phyloP scores from a whole-genome alignment of 768 basidiomycete species.

The Suillus cothurnatus region DNA sequence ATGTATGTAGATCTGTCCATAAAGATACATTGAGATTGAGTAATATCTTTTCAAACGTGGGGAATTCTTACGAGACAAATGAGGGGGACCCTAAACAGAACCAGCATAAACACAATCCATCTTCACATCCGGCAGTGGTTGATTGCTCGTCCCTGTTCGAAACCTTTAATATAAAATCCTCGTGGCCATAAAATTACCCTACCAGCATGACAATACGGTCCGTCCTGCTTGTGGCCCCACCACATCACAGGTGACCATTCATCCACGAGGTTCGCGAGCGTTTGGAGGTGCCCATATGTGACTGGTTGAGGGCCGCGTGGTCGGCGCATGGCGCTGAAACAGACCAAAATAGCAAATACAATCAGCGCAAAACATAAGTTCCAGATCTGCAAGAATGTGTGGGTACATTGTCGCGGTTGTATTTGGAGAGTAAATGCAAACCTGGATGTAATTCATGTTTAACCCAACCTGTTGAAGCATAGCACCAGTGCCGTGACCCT shows the following conservation, averaged over 20 bases:
- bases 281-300: slow-evolving; percentile 37
- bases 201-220: slow-evolving; percentile 23
- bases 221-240: slow-evolving; percentile 29
- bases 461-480: not conserved
- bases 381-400: slow-evolving; percentile 21
- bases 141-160: slow-evolving; percentile 28
- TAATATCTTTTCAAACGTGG: not conserved
- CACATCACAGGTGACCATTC: slow-evolving; percentile 30
- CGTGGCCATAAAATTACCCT: not conserved
- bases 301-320: slow-evolving; percentile 31
- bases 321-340: slow-evolving; percentile 11
- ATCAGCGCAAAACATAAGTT: slow-evolving; percentile 24
- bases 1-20: not conserved
- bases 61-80: not conserved
- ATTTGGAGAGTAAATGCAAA: slow-evolving; percentile 3
- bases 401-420: not conserved
- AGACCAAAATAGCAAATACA: slow-evolving; percentile 21
- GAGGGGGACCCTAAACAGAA: not conserved
- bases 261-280: slow-evolving; percentile 16
- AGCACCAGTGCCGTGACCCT: not conserved
- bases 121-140: slow-evolving; percentile 20
- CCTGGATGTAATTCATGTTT: slow-evolving; percentile 32
- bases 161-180: not conserved
- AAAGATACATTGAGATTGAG: not conserved
- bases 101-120: slow-evolving; percentile 23